phyloP scores from a whole-genome alignment of 2,329 filamentous ascomycete genomes.

The Neopestalotiopsis sp. region DNA sequence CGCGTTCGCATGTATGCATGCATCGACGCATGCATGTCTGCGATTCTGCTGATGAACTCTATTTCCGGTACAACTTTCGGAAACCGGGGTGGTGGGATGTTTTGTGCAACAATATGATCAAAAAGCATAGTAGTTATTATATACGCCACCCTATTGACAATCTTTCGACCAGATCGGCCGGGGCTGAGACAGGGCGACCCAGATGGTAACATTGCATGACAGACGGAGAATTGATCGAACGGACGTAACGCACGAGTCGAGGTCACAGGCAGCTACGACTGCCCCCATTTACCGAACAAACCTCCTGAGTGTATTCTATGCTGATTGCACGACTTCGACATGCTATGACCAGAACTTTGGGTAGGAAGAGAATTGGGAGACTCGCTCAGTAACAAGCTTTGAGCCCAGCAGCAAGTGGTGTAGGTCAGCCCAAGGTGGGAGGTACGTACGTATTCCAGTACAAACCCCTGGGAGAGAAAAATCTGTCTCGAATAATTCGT shows the following conservation, averaged over 20 bases:
- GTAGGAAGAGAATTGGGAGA: no score
- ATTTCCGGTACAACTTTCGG: not conserved
- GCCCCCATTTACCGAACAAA: not conserved
- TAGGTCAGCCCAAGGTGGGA: no score
- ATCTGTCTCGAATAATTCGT: not conserved
- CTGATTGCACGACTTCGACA: not conserved
- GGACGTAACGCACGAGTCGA: not conserved
- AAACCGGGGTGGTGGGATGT: not conserved
- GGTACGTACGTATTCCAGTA: no score
- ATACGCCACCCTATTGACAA: not conserved
- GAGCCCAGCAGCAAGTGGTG: no score
- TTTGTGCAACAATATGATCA: not conserved
- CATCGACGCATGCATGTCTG: constrained; percentile 21
- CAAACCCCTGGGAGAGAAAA: no score
- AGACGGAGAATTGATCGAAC: not conserved
- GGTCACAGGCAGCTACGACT: not conserved
- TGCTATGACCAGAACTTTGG: no score
- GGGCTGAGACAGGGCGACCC: not conserved
- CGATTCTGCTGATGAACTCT: constrained; percentile 32
- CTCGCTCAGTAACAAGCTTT: no score
- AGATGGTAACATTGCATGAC: not conserved
- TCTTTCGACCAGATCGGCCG: not conserved
- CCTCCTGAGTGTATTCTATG: not conserved
- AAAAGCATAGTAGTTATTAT: not conserved
- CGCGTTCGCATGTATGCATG: constrained; percentile 16